phyloP scores from a whole-genome alignment of 495 filamentous ascomycete species.

The Aspergillus egyptiacus region DNA sequence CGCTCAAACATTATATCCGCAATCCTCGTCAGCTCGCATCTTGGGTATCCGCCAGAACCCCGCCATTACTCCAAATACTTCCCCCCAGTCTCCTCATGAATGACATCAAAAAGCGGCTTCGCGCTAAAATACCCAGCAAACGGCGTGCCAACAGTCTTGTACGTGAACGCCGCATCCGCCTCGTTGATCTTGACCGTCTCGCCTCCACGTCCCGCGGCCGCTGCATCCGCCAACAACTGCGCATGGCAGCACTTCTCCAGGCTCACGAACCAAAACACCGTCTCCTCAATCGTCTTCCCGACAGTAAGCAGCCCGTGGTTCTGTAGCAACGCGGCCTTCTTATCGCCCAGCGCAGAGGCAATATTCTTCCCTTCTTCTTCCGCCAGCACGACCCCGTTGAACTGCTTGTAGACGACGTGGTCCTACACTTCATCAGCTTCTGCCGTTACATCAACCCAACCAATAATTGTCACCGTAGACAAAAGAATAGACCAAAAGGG shows the following conservation, averaged over 20 bases:
- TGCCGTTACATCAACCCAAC: neutral
- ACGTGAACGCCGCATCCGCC: slow-evolving; percentile 61
- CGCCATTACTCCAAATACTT: slow-evolving; percentile 50
- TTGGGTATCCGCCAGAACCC: too few relatives aligned
- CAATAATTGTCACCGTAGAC: neutral
- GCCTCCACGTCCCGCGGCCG: slow-evolving; percentile 57
- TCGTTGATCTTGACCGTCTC: slow-evolving; percentile 62
- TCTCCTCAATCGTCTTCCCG: slow-evolving; percentile 50
- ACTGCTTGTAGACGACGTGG: slow-evolving; percentile 56
- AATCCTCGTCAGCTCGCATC: too few relatives aligned
- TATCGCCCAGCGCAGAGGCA: slow-evolving; percentile 54
- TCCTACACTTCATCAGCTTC: slow-evolving; percentile 34
- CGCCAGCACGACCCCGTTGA: slow-evolving; percentile 68
- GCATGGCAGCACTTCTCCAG: slow-evolving; percentile 70
- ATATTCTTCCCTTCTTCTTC: slow-evolving; percentile 66
- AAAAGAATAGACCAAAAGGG: neutral
- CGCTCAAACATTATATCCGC: too few relatives aligned
- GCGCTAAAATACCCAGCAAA: slow-evolving; percentile 65
- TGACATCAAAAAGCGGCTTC: slow-evolving; percentile 68
- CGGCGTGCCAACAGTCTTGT: slow-evolving; percentile 58
- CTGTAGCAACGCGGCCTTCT: slow-evolving; percentile 65
- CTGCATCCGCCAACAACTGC: slow-evolving; percentile 73
- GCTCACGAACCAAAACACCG: slow-evolving; percentile 70
- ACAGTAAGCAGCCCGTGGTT: slow-evolving; percentile 63
- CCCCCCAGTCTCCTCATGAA: slow-evolving; percentile 58